These are phyloP conservation scores for Rhododendron vialii DNA, from an alignment of 148 eudicot species.

Conservation along the genomic window DNA sequence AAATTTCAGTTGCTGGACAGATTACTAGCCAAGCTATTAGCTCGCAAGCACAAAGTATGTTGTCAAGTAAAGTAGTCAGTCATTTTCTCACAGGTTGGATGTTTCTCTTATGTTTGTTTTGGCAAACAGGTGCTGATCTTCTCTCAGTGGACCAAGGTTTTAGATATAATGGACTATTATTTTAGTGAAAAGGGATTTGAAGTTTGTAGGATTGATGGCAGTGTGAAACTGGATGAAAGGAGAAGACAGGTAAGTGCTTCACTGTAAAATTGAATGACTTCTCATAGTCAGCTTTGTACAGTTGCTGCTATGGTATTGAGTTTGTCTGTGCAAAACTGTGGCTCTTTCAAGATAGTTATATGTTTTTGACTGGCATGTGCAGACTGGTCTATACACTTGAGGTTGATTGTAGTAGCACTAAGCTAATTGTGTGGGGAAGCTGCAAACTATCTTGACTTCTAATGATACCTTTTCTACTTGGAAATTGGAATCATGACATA, in stretches of 20 bases:
- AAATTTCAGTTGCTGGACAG: conserved; percentile 81
- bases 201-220: conserved; percentile 95
- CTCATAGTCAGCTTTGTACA: background rate
- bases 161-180: conserved; percentile 90
- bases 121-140: conserved; percentile 75
- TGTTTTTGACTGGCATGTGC: background rate
- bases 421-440: background rate
- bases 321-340: background rate
- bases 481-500: background rate
- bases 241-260: conserved; percentile 54
- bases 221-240: conserved; percentile 81
- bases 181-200: conserved; percentile 70
- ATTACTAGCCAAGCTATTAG: conserved; percentile 60
- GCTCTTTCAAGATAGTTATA: background rate
- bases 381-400: background rate
- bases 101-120: background rate
- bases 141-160: conserved; percentile 89
- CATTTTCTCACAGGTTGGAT: background rate
- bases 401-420: background rate
- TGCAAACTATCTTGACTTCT: background rate
- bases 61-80: conserved; percentile 1
- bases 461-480: background rate
- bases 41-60: conserved; percentile 75
- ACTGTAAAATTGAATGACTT: background rate
- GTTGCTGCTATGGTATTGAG: background rate